Base-by-base conservation (phyloP, 495 filamentous ascomycete species). In the Copromyces sp. region DNA sequence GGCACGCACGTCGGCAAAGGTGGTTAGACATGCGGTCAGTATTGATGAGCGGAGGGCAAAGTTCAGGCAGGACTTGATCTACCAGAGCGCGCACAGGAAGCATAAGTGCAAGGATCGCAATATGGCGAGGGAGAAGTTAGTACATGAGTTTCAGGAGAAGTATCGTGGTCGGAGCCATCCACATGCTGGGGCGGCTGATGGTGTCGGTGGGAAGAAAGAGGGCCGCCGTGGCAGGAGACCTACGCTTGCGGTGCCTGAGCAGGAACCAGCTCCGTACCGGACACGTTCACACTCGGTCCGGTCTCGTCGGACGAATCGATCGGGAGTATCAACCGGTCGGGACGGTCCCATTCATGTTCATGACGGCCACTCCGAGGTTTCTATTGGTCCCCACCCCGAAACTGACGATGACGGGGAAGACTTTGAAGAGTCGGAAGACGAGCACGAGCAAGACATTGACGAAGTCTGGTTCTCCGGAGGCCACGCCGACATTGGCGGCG, bases 391-490 rank as follows among this genome's bases (percentile, higher is more conserved):
- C 12, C 77, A 77, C 37, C 79, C 79, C 5, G 75, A 78, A 17
- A 69, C 69, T 20, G 79, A 79, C 38, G 79, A 81, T 38, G 69
- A 74, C n/a, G 79, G 84, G 5, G 80, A 86, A 32, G 79, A 77
- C 6, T 78, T 83, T 1, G 72, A 45, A n/a, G 86, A 85, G 4
- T 83, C 82, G 0, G 90, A 90, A 41, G 90, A 91, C 24, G 85
- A 86, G 0, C 80, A 77, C 1, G 85, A 87, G 29, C 92, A 94
- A 74, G 91, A 95, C 75, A 90, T 95, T 71, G 89, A 92, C 75
- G 92, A 94, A 74, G 84, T 94, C 11, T 95, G 93, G 93, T 96
- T 95, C 78, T 86, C 92, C 0, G 93, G 93, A 45, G 89, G 90
- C 41, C 93, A 96, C 76, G 93, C 88, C 11, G 93, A 96, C 74